A percentile compares a stretch with the other conserved stretches of the same genome.
phyloP scores from a whole-genome alignment of 2,329 filamentous ascomycete species.

The Pseudogymnoascus sp. region DNA sequence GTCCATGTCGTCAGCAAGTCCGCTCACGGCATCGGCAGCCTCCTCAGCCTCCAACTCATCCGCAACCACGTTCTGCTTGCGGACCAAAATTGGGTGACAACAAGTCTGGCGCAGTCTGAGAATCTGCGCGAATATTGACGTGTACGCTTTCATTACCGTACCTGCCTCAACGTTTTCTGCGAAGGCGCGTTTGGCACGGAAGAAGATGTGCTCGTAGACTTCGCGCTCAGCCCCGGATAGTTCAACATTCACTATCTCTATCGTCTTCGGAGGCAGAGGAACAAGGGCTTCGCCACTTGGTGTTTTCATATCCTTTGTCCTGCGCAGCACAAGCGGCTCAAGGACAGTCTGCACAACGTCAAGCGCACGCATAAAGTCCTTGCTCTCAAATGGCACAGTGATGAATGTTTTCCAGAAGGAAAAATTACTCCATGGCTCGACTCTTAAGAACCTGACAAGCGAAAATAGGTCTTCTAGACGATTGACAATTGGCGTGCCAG shows the following conservation, averaged over 20 bases:
- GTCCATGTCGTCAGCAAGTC: conserved; percentile 93
- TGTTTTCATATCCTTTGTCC: conserved; percentile 98
- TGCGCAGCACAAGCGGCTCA: conserved; percentile 86
- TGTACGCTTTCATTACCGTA: conserved; percentile 90
- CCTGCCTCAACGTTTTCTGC: conserved; percentile 82
- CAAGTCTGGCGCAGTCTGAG: conserved; percentile 86
- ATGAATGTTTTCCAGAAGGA: conserved; percentile 99
- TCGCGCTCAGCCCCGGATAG: conserved; percentile 78
- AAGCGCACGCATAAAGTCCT: conserved; percentile 84
- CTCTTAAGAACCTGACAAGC: conserved; percentile 81
- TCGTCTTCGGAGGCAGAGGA: conserved; percentile 67
- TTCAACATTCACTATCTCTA: conserved; percentile 83
- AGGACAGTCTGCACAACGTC: conserved; percentile 96
- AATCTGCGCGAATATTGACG: conserved; percentile 95
- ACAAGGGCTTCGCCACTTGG: conserved; percentile 78
- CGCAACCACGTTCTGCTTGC: conserved; percentile 74
- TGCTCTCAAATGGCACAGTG: conserved; percentile 91
- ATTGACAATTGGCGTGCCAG: conserved; percentile 95
- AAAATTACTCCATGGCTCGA: conserved; percentile 98
- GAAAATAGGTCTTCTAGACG: conserved; percentile 91
- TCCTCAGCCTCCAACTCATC: conserved; percentile 81
- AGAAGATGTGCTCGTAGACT: conserved; percentile 87
- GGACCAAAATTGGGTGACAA: conserved; percentile 84
- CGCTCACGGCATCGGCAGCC: conserved; percentile 69
- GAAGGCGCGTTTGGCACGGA: conserved; percentile 75